Conservation (phyloP, 2,329 filamentous ascomycete genomes). For the Microdochium trichocladiopsis region DNA sequence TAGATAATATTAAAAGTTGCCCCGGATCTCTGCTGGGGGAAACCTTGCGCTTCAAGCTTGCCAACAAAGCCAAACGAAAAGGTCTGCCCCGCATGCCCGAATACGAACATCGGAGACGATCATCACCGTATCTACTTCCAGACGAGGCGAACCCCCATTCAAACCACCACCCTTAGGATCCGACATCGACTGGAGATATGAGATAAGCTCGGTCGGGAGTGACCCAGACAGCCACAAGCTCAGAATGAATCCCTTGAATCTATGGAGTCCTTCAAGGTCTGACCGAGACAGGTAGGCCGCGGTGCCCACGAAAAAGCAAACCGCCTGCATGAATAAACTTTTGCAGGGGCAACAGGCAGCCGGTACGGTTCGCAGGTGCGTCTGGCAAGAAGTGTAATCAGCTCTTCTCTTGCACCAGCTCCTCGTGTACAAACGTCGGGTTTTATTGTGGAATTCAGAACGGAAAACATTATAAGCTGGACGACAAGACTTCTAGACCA, state of each 20-base stretch:
- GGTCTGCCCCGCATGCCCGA: neutral
- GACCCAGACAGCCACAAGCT: neutral
- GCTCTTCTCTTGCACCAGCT: neutral
- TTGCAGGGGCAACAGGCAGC: neutral
- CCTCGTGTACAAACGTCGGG: neutral
- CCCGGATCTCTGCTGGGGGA: neutral
- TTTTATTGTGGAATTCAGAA: neutral
- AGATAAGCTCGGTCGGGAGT: neutral
- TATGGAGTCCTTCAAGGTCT: neutral
- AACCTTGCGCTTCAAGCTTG: neutral
- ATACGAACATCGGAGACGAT: neutral
- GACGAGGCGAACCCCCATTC: neutral
- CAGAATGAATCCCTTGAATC: neutral
- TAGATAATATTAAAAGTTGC: neutral
- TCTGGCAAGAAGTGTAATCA: neutral
- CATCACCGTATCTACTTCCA: neutral
- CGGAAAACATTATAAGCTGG: neutral
- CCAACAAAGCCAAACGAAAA: neutral
- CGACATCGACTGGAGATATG: neutral
- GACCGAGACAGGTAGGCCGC: neutral
- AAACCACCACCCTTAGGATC: neutral
- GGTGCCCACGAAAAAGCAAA: neutral
- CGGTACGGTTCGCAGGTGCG: neutral
- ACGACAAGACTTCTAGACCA: neutral
- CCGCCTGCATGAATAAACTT: neutral